Evolutionary conservation across 2,329 filamentous ascomycete genomes (phyloP).

Genomic region (Penicillium sp.): DNA sequence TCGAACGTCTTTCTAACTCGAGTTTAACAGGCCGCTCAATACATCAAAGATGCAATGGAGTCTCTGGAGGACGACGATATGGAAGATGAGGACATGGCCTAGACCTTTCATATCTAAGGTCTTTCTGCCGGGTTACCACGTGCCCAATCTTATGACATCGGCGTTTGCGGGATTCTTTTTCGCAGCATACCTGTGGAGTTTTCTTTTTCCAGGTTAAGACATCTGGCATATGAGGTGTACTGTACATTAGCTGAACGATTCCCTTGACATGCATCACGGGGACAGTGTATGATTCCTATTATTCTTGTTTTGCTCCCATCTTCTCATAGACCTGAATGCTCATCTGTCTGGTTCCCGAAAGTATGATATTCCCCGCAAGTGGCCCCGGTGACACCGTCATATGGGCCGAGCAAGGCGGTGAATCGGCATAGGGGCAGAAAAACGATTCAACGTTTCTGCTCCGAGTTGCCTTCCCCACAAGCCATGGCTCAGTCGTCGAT

Average conservation of each 20-base stretch:
- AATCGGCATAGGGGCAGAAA: conserved; percentile 26
- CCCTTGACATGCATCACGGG: conserved; percentile 10
- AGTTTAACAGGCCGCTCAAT: conserved; percentile 67
- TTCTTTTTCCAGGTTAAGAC: conserved; percentile 21
- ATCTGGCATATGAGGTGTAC: conserved; percentile 31
- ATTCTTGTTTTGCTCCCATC: neutral
- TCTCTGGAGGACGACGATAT: conserved; percentile 70
- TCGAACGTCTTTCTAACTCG: conserved; percentile 8
- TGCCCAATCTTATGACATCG: conserved; percentile 16
- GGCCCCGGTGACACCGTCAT: conserved; percentile 21
- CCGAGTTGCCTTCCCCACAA: conserved; percentile 13
- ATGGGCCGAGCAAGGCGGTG: conserved; percentile 24
- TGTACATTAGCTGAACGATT: conserved; percentile 38
- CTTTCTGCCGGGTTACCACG: conserved; percentile 17
- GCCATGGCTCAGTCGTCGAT: conserved; percentile 5
- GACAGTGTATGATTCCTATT: conserved; percentile 17
- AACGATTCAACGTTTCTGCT: conserved; percentile 18
- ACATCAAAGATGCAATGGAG: conserved; percentile 97
- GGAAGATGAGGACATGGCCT: conserved; percentile 53
- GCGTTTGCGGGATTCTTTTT: conserved; percentile 21
- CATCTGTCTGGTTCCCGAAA: neutral
- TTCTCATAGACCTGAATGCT: neutral
- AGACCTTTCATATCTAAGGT: conserved; percentile 22
- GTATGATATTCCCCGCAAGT: neutral
- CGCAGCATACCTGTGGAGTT: conserved; percentile 27